Evolutionary conservation across 139 green algal genomes (phyloP).

Genomic region (Edaphochlamys debaryana): DNA sequence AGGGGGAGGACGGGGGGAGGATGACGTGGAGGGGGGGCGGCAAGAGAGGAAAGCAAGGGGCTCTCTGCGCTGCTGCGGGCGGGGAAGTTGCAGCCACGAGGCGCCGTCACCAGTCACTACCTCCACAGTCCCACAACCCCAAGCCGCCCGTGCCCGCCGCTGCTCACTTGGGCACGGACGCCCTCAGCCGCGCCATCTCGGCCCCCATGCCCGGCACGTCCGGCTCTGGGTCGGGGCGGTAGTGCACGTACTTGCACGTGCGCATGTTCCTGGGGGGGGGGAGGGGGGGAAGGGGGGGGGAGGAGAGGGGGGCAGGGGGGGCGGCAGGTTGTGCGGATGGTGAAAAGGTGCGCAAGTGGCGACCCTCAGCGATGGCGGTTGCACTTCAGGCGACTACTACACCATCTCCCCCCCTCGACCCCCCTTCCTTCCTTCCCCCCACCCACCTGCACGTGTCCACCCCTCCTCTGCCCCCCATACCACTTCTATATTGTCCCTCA

Average conservation of each 20-base stretch:
- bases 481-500: no score
- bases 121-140: no score
- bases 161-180: conserved; percentile 48
- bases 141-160: no score
- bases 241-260: conserved; percentile 84
- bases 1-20: neutral
- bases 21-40: neutral
- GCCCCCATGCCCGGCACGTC: conserved; percentile 49
- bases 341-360: neutral
- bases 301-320: no score
- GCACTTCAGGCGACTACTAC: neutral
- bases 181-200: conserved; percentile 30
- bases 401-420: no score
- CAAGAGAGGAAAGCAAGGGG: neutral
- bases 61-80: no score
- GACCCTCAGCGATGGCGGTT: no score
- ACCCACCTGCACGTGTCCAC: no score
- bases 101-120: no score
- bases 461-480: no score
- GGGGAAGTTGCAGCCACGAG: no score
- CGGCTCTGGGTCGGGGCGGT: conserved; percentile 73
- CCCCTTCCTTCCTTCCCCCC: no score
- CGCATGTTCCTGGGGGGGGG: conserved; percentile 60
- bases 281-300: neutral
- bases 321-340: neutral